Base-by-base conservation (phyloP, 73 alveolate species). In the Paramecium sonneborni region DNA sequence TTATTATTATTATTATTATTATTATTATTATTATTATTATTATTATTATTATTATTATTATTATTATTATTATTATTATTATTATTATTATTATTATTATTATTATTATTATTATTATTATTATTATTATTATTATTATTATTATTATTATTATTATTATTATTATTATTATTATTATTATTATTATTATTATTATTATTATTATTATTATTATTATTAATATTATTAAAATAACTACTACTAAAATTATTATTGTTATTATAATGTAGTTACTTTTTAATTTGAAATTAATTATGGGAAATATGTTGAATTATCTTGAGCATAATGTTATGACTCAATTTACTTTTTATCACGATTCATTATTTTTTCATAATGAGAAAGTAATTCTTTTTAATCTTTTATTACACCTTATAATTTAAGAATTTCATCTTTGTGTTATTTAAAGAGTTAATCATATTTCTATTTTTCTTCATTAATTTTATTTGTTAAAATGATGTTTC, bases 351-450 rank as follows among this genome's bases (percentile, higher is more conserved):
- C 90, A 41, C 72, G 39, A 20, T 79, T 76, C 1, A 43, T 79
- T 23, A 79, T 79, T 23, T 56, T 79, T 30, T 79, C 90, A 41
- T 79, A 79, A 41, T 79, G 32, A 1, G 44, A 24, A 5, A 79
- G 23, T 46, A 79, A 23, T 26, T 79, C 90, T 79, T 46, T 79
- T 6, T 79, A 79, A 20, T 79, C 90, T 21, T 38, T 46, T n/a
- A 79, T 79, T 5, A 79, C 55, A 46, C 37, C 18, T 34, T 79
- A 41, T 34, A 41, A 24, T 43, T 79, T 79, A 5, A n/a, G 32
- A 46, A 41, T 48, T 43, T 44, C 90, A 1, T 79, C 90, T 43
- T 79, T 74, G 12, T 37, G 58, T 74, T 74, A 74, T 12, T 37
- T 67, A 37, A 35, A 39, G 39, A 41, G 41, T 23, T 20, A 43